Evolutionary conservation across 108 stramenopile species (phyloP), one percentile per base, ranked within the genome.

Genomic region (Schizochytrium sp.): DNA sequence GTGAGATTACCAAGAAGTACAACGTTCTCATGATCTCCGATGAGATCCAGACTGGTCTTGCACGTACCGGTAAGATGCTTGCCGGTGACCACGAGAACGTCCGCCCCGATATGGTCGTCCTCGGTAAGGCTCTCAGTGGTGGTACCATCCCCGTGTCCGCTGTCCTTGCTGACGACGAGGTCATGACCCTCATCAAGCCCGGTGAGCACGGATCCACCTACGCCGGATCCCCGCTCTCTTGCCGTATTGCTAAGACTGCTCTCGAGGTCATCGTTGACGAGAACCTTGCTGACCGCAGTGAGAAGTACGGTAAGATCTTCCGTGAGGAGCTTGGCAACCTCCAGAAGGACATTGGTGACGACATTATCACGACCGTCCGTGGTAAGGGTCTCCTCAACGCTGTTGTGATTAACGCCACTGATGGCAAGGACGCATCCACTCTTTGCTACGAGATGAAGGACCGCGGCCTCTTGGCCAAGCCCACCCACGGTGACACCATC

Each of bases 201-300:
- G 99, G 99, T 46, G 96, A 99, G 92, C 99, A 99, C 90, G 99
- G 99, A 56, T 97, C 97, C 15, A 99, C 99, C 10, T 99, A 98
- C 91, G 99, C 98, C 46, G 99, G 99, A 10, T 96, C 99, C 91
- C 99, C 99, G 3, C 91, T 99, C 89, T 98, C 98, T n/a, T 98
- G 98, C 94, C 94, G 94, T 88, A 98, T 99, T 49, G 98, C 98
- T 40, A 97, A 91, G 87, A 98, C 97, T 17, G 98, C 99, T 3
- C 92, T 99, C 57, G 94, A 98, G 89, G 97, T 98, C 1, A 89
- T 99, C 41, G 90, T 96, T 42, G 98, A 99, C 72, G 99, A 99
- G 94, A 94, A 97, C 0, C 89, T 99, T 72, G 94, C 92, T 1
- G 96, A 96, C 56, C 98, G 98, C 90, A 50, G 97, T 1, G 90